Evolutionary conservation across 352 stramenopile species (phyloP), one percentile per base, ranked within the genome.

Genomic region (Thalassiosira hispida): DNA sequence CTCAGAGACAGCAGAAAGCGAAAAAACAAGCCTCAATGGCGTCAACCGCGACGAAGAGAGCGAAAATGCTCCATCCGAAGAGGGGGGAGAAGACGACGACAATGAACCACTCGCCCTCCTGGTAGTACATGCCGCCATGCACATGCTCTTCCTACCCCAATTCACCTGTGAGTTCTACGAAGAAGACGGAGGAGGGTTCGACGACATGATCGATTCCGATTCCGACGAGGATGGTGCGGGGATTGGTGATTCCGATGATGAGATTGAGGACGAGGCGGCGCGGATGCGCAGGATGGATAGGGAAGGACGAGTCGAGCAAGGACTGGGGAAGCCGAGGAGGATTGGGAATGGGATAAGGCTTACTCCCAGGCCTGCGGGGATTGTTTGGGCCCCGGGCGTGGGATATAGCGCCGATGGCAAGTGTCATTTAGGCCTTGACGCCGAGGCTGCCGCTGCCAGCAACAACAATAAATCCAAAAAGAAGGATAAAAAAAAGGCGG

Each of bases 161-260:
- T 95, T 95, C 69, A 95, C 91, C 14, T 92, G 90, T 49, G 91
- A 95, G 35, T 94, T 92, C 77, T 89, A 94, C 51, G 85, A 83
- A 60, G 86, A 93, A 47, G 77, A 86, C 0, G 76, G 77, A 29
- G 22, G 20, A 29, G 1, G 47, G 47, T 52, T 23, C 42, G 42
- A 55, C 46, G 46, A 79, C 4, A 25, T 53, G 67, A 23, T 23
- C 38, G 68, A 70, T 27, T 68, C 63, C 1, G 65, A 77, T 31
- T 53, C 51, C 1, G 71, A 73, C 44, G 35, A 62, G 0, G 55
- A 66, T 9, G 11, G 14, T 11, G 60, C 55, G 14, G 60, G 56
- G 22, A 52, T 12, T 20, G 16, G 4, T 53, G 16, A 22, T 6
- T 60, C 18, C 12, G 16, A 78, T 53, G 38, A 77, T 29, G 55